Conservation (phyloP, 2,329 filamentous ascomycete species). For the Tolypocladium pustulatum region DNA sequence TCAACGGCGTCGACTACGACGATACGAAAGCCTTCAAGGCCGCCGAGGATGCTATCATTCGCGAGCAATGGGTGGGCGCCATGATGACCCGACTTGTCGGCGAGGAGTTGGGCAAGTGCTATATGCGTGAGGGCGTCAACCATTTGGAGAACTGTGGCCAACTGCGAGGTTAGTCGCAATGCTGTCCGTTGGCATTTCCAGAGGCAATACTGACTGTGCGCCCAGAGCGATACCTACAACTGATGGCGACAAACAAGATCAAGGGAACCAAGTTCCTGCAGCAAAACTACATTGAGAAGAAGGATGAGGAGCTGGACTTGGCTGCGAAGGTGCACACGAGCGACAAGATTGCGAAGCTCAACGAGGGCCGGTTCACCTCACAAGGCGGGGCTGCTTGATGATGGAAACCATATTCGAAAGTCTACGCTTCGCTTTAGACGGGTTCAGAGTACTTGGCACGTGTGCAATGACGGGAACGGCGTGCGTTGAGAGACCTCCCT, state of each 20-base stretch:
- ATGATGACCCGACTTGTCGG: constrained; percentile 81
- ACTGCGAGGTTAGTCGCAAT: constrained; percentile 52
- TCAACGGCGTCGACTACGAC: constrained; percentile 80
- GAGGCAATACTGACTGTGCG: constrained; percentile 3
- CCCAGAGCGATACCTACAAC: constrained; percentile 66
- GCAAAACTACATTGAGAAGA: constrained; percentile 60
- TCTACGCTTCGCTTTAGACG: background rate
- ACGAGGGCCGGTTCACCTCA: constrained; percentile 22
- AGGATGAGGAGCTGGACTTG: constrained; percentile 27
- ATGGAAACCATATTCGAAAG: background rate
- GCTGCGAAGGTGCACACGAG: constrained; percentile 27
- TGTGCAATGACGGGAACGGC: background rate
- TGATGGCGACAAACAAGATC: constrained; percentile 66
- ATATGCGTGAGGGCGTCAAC: constrained; percentile 74
- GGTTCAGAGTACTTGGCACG: background rate
- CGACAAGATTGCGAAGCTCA: constrained; percentile 28
- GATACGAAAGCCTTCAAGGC: constrained; percentile 73
- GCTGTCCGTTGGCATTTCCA: too few species aligned
- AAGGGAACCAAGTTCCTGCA: constrained; percentile 72
- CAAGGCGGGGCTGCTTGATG: constrained; percentile 5
- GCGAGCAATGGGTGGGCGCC: constrained; percentile 80
- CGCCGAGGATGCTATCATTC: constrained; percentile 70
- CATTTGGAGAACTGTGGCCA: constrained; percentile 80
- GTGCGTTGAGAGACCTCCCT: background rate
- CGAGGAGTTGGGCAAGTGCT: constrained; percentile 79